phyloP scores from a whole-genome alignment of 495 filamentous ascomycete genomes.

The Sphaerosporella brunnea region DNA sequence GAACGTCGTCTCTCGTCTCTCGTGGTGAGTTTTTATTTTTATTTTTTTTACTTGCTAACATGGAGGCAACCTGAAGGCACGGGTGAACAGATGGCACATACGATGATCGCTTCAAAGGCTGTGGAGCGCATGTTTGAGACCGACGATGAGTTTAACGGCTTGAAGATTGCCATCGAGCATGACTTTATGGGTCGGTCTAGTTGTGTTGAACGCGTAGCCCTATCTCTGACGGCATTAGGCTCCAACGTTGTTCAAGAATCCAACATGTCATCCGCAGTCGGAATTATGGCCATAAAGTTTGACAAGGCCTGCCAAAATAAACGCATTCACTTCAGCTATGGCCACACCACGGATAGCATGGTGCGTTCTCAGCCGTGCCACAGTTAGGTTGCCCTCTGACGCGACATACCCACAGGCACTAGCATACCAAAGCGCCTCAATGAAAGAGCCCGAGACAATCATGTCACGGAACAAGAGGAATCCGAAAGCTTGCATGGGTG shows the following conservation, averaged over 20 bases:
- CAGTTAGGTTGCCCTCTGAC: constrained; percentile 1
- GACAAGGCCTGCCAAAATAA: constrained; percentile 12
- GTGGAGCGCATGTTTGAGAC: constrained; percentile 21
- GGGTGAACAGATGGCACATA: constrained; percentile 92
- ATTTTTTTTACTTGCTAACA: neutral
- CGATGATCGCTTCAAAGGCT: constrained; percentile 30
- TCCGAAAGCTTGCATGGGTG: constrained; percentile 24
- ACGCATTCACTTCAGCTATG: constrained; percentile 25
- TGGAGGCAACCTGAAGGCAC: constrained; percentile 40
- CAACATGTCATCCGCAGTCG: constrained; percentile 23
- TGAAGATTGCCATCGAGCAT: constrained; percentile 21
- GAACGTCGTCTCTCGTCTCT: no score
- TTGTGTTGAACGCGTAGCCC: neutral
- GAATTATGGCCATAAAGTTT: constrained; percentile 25
- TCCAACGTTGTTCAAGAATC: constrained; percentile 21
- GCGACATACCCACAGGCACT: constrained; percentile 16
- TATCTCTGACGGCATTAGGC: constrained; percentile 9
- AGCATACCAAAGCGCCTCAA: constrained; percentile 19
- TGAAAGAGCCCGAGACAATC: constrained; percentile 45
- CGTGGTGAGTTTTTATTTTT: neutral
- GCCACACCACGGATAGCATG: constrained; percentile 26
- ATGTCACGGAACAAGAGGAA: constrained; percentile 52
- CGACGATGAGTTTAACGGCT: constrained; percentile 21
- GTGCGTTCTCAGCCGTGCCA: constrained; percentile 22
- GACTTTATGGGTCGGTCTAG: constrained; percentile 24